phyloP scores from a whole-genome alignment of 2,329 filamentous ascomycete genomes.

The Xylariaceae sp. region DNA sequence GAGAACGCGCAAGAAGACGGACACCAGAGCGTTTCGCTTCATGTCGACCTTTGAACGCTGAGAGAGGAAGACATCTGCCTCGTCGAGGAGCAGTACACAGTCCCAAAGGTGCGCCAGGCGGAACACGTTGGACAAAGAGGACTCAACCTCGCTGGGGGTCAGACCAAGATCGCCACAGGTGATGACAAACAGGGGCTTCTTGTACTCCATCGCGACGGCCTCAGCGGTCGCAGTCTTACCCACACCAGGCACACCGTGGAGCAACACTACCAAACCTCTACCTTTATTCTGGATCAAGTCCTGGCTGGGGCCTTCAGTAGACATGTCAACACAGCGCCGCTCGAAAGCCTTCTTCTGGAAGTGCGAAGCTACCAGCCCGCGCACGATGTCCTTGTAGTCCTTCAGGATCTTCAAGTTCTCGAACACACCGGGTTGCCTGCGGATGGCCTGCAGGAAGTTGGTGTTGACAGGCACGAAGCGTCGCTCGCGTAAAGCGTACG shows the following conservation, averaged over 20 bases:
- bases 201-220: conserved; percentile 35
- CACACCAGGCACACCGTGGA: conserved; percentile 44
- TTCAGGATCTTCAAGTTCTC: conserved; percentile 35
- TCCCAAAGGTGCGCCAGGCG: conserved; percentile 33
- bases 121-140: conserved; percentile 37
- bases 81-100: conserved; percentile 25
- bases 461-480: conserved; percentile 35
- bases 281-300: conserved; percentile 44
- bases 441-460: conserved; percentile 30
- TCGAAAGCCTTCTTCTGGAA: conserved; percentile 36
- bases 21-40: conserved; percentile 31
- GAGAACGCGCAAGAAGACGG: conserved; percentile 34
- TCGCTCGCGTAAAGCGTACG: conserved; percentile 36
- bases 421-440: conserved; percentile 33
- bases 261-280: conserved; percentile 38
- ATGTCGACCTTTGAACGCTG: conserved; percentile 26
- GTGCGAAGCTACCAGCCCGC: conserved; percentile 35
- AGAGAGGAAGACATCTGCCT: conserved; percentile 26
- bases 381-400: conserved; percentile 39
- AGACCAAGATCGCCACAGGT: conserved; percentile 45
- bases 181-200: conserved; percentile 43
- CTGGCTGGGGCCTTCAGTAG: conserved; percentile 25
- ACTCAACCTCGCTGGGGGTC: conserved; percentile 37
- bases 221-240: conserved; percentile 46
- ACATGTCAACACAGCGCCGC: conserved; percentile 26